These are phyloP conservation scores for Quercus cerris DNA, from an alignment of 306 rosid genomes.

Conservation along the genomic window DNA sequence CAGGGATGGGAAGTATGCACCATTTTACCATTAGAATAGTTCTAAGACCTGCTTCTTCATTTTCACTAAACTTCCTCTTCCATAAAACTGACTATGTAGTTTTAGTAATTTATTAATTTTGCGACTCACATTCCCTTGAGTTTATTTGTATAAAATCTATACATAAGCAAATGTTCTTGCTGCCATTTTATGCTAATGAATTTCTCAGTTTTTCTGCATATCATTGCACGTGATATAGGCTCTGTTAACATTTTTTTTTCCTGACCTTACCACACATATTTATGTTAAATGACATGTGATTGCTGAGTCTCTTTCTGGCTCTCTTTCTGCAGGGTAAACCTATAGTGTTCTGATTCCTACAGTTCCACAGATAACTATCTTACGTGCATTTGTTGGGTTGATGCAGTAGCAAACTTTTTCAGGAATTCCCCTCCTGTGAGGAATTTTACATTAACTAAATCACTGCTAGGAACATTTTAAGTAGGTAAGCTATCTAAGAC, in stretches of 20 bases:
- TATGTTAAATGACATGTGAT: conserved; percentile 19
- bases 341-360: conserved; percentile 1
- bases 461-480: conserved; percentile 10
- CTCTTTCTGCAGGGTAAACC: conserved; percentile 38
- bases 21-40: conserved; percentile 10
- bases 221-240: not conserved
- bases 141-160: not conserved
- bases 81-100: not conserved
- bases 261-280: not conserved
- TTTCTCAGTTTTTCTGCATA: not conserved
- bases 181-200: no score
- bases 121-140: conserved; percentile 12
- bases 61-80: not conserved
- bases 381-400: conserved; percentile 2
- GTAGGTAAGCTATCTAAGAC: conserved; percentile 26
- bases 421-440: conserved; percentile 5
- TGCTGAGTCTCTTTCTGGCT: conserved; percentile 19
- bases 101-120: not conserved
- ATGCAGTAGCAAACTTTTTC: not conserved
- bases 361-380: not conserved
- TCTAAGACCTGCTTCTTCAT: conserved; percentile 8
- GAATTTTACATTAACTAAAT: conserved; percentile 11
- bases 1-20: not conserved
- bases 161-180: not conserved
- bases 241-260: not conserved